Evolutionary conservation across 1,284 basidiomycete species (phyloP), one percentile per base, ranked within the genome.

Genomic region (Naganishia albida): DNA sequence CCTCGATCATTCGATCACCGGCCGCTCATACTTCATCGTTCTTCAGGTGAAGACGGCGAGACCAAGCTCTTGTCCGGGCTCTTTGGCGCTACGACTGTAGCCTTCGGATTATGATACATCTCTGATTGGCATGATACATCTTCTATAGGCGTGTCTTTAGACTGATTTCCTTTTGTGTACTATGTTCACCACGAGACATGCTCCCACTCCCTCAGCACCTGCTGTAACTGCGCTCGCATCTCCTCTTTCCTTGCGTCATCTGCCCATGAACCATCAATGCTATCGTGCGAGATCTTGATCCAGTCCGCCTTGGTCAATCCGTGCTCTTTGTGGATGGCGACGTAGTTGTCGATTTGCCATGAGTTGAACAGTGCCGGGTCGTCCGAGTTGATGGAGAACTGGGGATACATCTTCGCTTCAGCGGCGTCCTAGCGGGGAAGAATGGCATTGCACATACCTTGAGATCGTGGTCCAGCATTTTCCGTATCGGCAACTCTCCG

Each of bases 351-450:
- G 54, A 69, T 59, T 34, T 71, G 46, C 67, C 68, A 73, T 26
- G 63, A 70, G 20, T 69, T 71, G 26, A 73, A 71, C 62, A 70
- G 72, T 2, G 70, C 64, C 7, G 72, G 72, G 63, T 73, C 72
- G 54, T 73, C 72, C 16, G 67, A 67, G 57, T 73, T 73, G 65
- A 73, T 63, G 2, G 68, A 70, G 64, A 73, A 73, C 49, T 66
- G 53, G 18, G 28, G 3, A 10, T 1, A 6, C 28, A 13, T 3
- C 20, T 34, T 6, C 15, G 20, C 8, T 12, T 13, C 30, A 13
- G 28, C 30, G 7, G n/a, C 34, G 30, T 18, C 10, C 12, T 16
- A 53, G 4, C n/a, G 12, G 51, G 13, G 4, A 12, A 20, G 13
- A 20, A 6, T 23, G 6, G 39, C n/a, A 2, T 20, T 2, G 46